Conservation (phyloP, 345 rosid species). For the Trapa incisa region DNA sequence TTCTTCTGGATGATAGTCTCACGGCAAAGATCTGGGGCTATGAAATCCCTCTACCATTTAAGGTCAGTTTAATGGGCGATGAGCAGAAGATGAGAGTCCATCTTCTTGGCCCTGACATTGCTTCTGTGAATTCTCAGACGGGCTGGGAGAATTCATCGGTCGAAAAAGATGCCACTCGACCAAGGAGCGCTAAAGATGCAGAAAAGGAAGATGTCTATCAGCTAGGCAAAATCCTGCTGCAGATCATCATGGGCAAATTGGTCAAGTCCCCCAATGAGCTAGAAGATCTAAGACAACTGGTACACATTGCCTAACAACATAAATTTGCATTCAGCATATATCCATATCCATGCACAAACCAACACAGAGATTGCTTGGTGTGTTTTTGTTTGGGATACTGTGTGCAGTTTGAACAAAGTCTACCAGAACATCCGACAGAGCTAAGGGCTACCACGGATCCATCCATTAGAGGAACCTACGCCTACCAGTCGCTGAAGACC, state of each 20-base stretch:
- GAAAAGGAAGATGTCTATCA: conserved; percentile 86
- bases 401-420: conserved; percentile 42
- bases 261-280: conserved; percentile 33
- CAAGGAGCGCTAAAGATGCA: conserved; percentile 28
- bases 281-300: conserved; percentile 47
- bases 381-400: not conserved
- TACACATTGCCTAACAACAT: conserved; percentile 6
- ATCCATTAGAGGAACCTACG: conserved; percentile 48
- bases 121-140: conserved; percentile 20
- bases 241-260: conserved; percentile 53
- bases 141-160: conserved; percentile 41
- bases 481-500: conserved; percentile 69
- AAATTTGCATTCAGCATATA: not conserved
- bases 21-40: conserved; percentile 57
- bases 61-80: conserved; percentile 22
- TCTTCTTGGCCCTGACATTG: not conserved
- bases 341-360: not conserved
- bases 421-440: conserved; percentile 47
- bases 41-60: conserved; percentile 56
- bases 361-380: not conserved
- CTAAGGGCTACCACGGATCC: conserved; percentile 42
- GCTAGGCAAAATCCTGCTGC: conserved; percentile 59
- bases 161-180: not conserved
- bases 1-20: conserved; percentile 67
- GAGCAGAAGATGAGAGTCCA: not conserved